Evolutionary conservation across 495 filamentous ascomycete genomes (phyloP).

Genomic region (Hypoxylon perforatum): DNA sequence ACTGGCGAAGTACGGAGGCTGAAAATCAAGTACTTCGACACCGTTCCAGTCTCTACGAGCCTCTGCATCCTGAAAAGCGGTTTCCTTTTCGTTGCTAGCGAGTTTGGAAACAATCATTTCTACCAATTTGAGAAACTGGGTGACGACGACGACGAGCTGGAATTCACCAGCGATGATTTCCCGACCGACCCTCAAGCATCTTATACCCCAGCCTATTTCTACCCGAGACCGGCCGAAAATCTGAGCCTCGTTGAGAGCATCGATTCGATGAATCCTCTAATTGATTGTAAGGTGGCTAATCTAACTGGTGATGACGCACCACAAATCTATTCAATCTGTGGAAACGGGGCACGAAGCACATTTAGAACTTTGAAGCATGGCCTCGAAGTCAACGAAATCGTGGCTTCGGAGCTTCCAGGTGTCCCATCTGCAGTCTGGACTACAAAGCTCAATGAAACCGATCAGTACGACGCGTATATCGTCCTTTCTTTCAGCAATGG

Average conservation of each 20-base stretch:
- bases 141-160: slow-evolving; percentile 91
- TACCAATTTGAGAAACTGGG: slow-evolving; percentile 98
- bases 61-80: slow-evolving; percentile 95
- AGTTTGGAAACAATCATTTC: slow-evolving; percentile 92
- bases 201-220: slow-evolving; percentile 84
- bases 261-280: slow-evolving; percentile 87
- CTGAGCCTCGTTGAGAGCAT: slow-evolving; percentile 86
- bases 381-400: slow-evolving; percentile 91
- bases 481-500: slow-evolving; percentile 75
- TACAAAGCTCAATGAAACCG: slow-evolving; percentile 82
- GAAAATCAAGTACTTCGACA: slow-evolving; percentile 98
- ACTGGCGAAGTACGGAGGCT: slow-evolving; percentile 83
- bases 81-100: slow-evolving; percentile 91
- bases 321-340: slow-evolving; percentile 93
- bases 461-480: slow-evolving; percentile 86
- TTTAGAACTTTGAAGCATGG: slow-evolving; percentile 94
- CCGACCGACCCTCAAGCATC: slow-evolving; percentile 75
- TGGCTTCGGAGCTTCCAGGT: slow-evolving; percentile 87
- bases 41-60: slow-evolving; percentile 85
- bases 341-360: slow-evolving; percentile 85
- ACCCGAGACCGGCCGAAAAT: slow-evolving; percentile 81
- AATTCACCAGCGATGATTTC: slow-evolving; percentile 85
- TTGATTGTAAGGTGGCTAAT: slow-evolving; percentile 91
- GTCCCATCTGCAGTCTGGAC: slow-evolving; percentile 94
- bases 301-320: slow-evolving; percentile 91